These are phyloP conservation scores for Stentor coeruleus DNA, from an alignment of 73 alveolate genomes.

Conservation along the genomic window DNA sequence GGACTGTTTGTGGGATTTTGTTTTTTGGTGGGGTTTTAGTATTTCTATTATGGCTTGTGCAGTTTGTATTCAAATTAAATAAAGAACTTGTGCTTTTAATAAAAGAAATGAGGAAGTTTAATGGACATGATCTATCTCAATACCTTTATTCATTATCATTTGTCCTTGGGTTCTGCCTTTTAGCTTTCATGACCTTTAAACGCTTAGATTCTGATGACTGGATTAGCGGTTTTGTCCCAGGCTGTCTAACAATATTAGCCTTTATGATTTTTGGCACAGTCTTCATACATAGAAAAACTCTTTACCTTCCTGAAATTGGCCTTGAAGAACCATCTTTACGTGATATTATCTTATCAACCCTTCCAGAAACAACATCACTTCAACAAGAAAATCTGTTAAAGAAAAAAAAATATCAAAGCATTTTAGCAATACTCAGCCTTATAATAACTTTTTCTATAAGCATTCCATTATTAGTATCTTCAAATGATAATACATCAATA, in stretches of 20 bases:
- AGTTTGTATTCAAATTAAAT: neutral
- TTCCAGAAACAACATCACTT: neutral
- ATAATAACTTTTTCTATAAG: neutral
- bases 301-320: neutral
- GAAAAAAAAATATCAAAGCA: neutral
- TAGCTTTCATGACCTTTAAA: neutral
- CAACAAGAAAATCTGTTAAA: neutral
- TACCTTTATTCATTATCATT: neutral
- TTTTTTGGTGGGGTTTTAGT: neutral
- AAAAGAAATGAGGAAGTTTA: neutral
- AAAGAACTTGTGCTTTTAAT: neutral
- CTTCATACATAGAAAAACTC: neutral
- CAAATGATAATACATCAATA: neutral
- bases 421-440: neutral
- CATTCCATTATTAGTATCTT: neutral
- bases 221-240: neutral
- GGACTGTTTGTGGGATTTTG: neutral
- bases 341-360: neutral
- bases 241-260: neutral
- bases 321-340: neutral
- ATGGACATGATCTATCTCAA: neutral
- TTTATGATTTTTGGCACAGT: neutral
- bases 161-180: slow-evolving; percentile 1
- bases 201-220: neutral
- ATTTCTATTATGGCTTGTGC: neutral